A percentile compares a stretch with the other conserved stretches of the same genome.
Evolutionary conservation across 176 grass and related monocot species (phyloP).

Genomic region (Thalia dealbata): DNA sequence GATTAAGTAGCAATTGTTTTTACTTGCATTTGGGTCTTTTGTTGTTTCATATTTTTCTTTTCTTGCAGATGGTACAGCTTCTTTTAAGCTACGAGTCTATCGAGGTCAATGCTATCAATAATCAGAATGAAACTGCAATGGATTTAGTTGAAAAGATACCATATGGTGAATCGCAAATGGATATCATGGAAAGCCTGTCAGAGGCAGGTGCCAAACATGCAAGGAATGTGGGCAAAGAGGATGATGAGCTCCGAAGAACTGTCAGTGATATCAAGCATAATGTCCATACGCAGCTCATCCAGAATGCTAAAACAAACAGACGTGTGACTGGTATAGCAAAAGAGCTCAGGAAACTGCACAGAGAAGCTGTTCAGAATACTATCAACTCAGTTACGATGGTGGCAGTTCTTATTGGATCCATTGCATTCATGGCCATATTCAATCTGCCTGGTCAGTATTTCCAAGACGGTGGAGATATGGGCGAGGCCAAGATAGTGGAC

Average conservation of each 20-base stretch:
- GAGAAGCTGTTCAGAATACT: slow-evolving; percentile 95
- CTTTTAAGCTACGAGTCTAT: slow-evolving; percentile 62
- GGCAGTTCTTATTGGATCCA: slow-evolving; percentile 84
- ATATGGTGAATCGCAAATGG: slow-evolving; percentile 77
- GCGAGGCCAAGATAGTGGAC: slow-evolving; percentile 44
- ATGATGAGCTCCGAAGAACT: slow-evolving; percentile 81
- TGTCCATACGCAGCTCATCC: slow-evolving; percentile 71
- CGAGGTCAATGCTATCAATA: slow-evolving; percentile 70
- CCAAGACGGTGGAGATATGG: slow-evolving; percentile 5
- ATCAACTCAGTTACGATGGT: slow-evolving; percentile 93
- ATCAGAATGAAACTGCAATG: slow-evolving; percentile 93
- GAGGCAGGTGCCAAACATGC: slow-evolving; percentile 89
- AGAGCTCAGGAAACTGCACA: slow-evolving; percentile 78
- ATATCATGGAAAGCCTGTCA: slow-evolving; percentile 73
- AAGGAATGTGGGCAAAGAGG: slow-evolving; percentile 60
- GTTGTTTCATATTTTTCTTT: not conserved
- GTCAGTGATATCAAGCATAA: slow-evolving; percentile 99
- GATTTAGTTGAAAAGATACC: slow-evolving; percentile 90
- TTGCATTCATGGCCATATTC: slow-evolving; percentile 91
- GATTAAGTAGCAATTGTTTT: not conserved
- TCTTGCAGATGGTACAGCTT: slow-evolving; percentile 81
- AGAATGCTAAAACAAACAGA: slow-evolving; percentile 91
- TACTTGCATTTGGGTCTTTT: not conserved
- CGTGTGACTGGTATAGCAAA: slow-evolving; percentile 81
- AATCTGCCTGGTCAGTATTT: slow-evolving; percentile 85